Evolutionary conservation across 306 rosid genomes (phyloP).

Genomic region (Ziziphus jujuba): DNA sequence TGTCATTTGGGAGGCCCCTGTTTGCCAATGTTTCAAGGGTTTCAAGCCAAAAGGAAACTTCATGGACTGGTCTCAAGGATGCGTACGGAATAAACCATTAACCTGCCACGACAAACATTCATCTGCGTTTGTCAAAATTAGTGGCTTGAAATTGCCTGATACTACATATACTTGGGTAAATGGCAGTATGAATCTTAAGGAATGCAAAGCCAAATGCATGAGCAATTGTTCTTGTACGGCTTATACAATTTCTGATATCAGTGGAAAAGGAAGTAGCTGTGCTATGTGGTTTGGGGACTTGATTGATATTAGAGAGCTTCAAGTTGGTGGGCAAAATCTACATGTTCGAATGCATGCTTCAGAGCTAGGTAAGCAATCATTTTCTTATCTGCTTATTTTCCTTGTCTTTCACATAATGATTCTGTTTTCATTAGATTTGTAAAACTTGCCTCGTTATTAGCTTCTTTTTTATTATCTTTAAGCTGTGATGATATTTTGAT

Average conservation of each 20-base stretch:
- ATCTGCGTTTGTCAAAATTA: conserved; percentile 23
- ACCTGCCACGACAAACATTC: conserved; percentile 29
- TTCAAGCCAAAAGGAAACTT: conserved; percentile 29
- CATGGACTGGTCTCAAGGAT: conserved; percentile 38
- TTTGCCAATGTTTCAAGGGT: conserved; percentile 45
- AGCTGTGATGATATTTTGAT: too few species aligned
- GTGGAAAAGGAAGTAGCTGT: conserved; percentile 50
- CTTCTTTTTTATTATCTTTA: too few species aligned
- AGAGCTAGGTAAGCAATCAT: conserved; percentile 4
- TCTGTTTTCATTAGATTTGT: too few species aligned
- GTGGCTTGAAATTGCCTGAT: conserved; percentile 43
- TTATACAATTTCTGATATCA: conserved; percentile 35
- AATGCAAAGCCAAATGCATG: conserved; percentile 48
- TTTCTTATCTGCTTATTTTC: neutral
- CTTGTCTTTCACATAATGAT: too few species aligned
- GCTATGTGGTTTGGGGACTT: conserved; percentile 19
- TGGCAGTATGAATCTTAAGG: conserved; percentile 28
- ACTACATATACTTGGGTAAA: conserved; percentile 33
- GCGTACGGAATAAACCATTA: conserved; percentile 28
- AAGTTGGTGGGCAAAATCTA: conserved; percentile 22
- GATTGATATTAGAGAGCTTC: conserved; percentile 19
- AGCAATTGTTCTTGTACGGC: conserved; percentile 59
- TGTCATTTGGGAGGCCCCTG: neutral
- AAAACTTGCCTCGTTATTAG: too few species aligned
- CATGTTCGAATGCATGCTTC: conserved; percentile 19